Conservation (phyloP, 306 rosid genomes). For the Vicia sativa region DNA sequence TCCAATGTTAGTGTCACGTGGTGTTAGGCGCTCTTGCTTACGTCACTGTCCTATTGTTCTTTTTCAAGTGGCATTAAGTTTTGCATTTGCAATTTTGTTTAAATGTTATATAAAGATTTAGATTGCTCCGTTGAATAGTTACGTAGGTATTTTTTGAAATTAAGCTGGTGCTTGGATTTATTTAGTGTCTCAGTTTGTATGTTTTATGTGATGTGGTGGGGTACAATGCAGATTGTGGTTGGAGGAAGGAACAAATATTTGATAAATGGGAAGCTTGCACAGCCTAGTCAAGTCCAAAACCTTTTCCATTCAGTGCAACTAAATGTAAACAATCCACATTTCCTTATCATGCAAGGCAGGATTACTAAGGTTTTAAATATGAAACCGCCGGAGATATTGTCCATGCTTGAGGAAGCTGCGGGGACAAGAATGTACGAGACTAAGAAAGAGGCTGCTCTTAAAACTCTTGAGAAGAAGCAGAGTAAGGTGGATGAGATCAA, state of each 20-base stretch:
- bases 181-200: not conserved
- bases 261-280: slow-evolving; percentile 97
- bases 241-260: slow-evolving; percentile 96
- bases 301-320: slow-evolving; percentile 98
- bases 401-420: slow-evolving; percentile 99
- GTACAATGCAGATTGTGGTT: slow-evolving; percentile 77
- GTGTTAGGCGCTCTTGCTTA: too few species aligned
- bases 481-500: slow-evolving; percentile 94
- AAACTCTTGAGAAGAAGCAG: slow-evolving; percentile 99
- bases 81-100: not conserved
- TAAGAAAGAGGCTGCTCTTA: slow-evolving; percentile 94
- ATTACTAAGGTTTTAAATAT: slow-evolving; percentile 96
- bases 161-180: slow-evolving; percentile 1
- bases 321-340: slow-evolving; percentile 95
- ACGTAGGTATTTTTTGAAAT: not conserved
- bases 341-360: slow-evolving; percentile 98
- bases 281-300: slow-evolving; percentile 95
- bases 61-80: slow-evolving; percentile 18
- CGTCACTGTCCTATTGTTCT: not conserved
- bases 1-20: too few species aligned
- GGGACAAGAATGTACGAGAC: slow-evolving; percentile 99
- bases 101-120: not conserved
- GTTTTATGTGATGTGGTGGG: slow-evolving; percentile 20
- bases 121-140: not conserved
- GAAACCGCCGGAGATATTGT: slow-evolving; percentile 95